A percentile compares a stretch with the other conserved stretches of the same genome.
These are phyloP conservation scores for Ministeria vibrans DNA, from an alignment of 78 protist species.

Conservation along the genomic window DNA sequence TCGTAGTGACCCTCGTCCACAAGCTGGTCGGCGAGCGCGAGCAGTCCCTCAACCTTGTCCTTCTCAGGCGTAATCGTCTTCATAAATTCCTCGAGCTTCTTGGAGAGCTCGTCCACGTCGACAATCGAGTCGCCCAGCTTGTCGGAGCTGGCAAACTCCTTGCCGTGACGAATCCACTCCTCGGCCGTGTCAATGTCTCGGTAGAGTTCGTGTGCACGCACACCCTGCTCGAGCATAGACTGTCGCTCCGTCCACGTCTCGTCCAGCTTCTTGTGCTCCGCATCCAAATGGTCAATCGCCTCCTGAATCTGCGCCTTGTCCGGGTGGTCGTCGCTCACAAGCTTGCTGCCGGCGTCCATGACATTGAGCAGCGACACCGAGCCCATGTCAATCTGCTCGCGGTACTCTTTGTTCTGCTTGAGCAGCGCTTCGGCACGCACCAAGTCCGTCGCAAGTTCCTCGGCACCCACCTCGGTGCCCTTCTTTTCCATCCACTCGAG, in stretches of 20 bases:
- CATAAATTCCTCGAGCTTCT: background rate
- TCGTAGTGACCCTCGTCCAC: background rate
- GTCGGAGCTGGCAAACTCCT: too few relatives aligned
- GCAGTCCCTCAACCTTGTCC: conserved; percentile 8
- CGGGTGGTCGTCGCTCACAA: background rate
- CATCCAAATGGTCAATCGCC: background rate
- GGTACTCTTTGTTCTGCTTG: background rate
- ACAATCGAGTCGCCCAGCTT: too few relatives aligned
- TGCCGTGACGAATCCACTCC: too few relatives aligned
- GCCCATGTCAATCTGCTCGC: background rate
- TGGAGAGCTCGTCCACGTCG: too few relatives aligned
- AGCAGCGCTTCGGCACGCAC: background rate
- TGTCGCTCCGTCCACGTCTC: background rate
- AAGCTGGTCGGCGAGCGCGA: background rate
- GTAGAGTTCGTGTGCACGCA: too few relatives aligned
- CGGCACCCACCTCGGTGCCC: background rate
- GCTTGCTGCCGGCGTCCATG: background rate
- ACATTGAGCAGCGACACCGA: background rate
- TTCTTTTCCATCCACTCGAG: background rate
- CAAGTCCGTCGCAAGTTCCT: background rate
- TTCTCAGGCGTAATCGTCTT: background rate
- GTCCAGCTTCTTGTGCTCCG: background rate
- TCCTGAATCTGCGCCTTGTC: background rate
- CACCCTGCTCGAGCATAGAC: too few relatives aligned
- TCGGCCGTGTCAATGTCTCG: too few relatives aligned